Evolutionary conservation across 768 basidiomycete genomes (phyloP), one percentile per base, ranked within the genome.

Genomic region (Leccinellum albellum): DNA sequence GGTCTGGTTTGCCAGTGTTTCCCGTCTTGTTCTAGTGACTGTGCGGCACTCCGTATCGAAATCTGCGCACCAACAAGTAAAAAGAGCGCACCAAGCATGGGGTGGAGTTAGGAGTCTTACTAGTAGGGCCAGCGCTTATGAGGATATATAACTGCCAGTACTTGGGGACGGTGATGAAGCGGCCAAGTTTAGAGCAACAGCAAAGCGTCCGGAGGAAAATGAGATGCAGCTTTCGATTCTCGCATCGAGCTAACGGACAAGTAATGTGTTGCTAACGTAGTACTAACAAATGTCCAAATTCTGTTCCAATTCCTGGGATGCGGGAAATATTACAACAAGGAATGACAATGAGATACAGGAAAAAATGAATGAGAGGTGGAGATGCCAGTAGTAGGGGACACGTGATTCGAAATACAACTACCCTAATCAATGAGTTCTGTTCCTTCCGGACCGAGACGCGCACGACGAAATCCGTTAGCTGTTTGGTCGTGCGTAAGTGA

Each of bases 251-350:
- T 54, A 20, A 44, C 12, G n/a, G 8, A 51, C 20, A n/a, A 33
- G 14, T 51, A n/a, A 59, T 12, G 3, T 45, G 3, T 49, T 55
- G 52, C 42, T 58, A 44, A 44, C 37, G 37, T n/a, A n/a, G 28
- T 56, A 20, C 26, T 17, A 23, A 26, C 14, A 3, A 31, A 23
- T 33, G 7, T 53, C 12, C 15, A 49, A 48, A 53, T 42, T 37
- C 42, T 35, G 49, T 61, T 67, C 58, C 66, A 66, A 54, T 66
- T 66, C 66, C 49, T 54, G 61, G 61, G 66, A 68, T 56, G 33
- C 31, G 13, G 33, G 50, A 51, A 54, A 29, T 50, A 53, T 15
- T 47, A 58, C 26, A 53, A 48, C 24, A 7, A 28, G 14, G 51
- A 31, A 20, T 42, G 40, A 42, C 40, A 42, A 20, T 6, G 4